Evolutionary conservation across 75 land plant species (phyloP), one percentile per base, ranked within the genome.

Genomic region (Cupressus sempervirens): DNA sequence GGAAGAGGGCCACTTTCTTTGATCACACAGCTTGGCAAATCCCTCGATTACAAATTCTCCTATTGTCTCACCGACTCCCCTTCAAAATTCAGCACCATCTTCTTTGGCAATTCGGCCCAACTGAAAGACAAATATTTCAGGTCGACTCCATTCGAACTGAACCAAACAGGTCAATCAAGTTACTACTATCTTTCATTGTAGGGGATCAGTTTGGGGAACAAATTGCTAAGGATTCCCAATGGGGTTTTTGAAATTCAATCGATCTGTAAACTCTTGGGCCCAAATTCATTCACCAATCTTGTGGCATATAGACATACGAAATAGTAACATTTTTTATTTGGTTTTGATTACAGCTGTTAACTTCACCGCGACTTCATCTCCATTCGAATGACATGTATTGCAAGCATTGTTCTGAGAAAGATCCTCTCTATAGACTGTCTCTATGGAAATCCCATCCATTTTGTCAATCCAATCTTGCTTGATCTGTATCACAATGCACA

Each of bases 1-100:
- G 96, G 96, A 15, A 89, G 90, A 0, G 95, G 95, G 0, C 87
- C 91, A 58, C 74, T 92, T 16, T 94, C 96, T 12, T 88, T 93
- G 72, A 62, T 88, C 7, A 86, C 93, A 18, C 96, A 93, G 86
- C 67, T 92, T 43, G 95, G 93, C 38, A 54, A 81, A 10, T 43
- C 80, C 1, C 87, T 85, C 70, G 93, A 89, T 23, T 45, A 86
- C 86, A 92, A 88, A 54, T 94, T 94, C 84, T 90, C 96, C 12
- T 94, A 94, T 87, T 94, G 94, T 45, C 86, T 94, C 6, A 87
- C 89, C 32, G 84, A 53, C 41, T 46, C 81, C 40, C 32, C 54
- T 72, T 34, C 36, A 20, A 46, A 79, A 56, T n/a, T 70, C 79
- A 62, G 40, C 45, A 29, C 67, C 26, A 36, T 83, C 7, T 58